Evolutionary conservation across 164 flowering plant species (phyloP), one percentile per base, ranked within the genome.

Genomic region (Berberis thunbergii): DNA sequence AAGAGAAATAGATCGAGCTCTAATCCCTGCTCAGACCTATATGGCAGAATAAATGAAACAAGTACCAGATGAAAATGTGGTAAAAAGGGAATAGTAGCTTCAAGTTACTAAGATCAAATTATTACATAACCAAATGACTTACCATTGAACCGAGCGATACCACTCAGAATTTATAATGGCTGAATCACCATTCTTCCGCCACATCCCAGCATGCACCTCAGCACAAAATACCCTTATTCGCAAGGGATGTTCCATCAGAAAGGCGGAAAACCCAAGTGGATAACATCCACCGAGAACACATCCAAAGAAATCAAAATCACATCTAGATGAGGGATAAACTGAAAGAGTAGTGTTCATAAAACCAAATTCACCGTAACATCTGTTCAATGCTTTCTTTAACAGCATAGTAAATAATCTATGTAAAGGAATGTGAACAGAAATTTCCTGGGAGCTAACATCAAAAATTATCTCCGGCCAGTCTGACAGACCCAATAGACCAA

Each of bases 151-250:
- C 43, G 93, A 78, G 55, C 86, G 86, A 64, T 95, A 91, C 85
- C 78, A 81, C 63, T 89, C 94, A 65, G 73, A 81, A 49, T 79
- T 83, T 42, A 79, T 53, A 42, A 81, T 45, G 43, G 89, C 87
- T 64, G 88, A 78, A 76, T 91, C 97, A 43, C 96, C 97, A 82
- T 91, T 88, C 70, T 76, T 86, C 64, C 87, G 75, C 99, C 99
- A 91, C 97, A 95, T 89, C 59, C 97, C 99, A 74, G 97, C 97
- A 73, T 73, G 86, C 62, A 91, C 94, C 72, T 95, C 69, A 57
- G 96, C 89, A 80, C 91, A 87, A 70, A 95, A 95, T 62, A 86
- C 99, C 74, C 92, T 85, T 66, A 81, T 79, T 44, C 86, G 87
- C 41, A 95, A 65, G 62, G 94, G 94, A 77, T 95, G 92, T 72